A percentile compares a stretch with the other conserved stretches of the same genome.
phyloP scores from a whole-genome alignment of 2,329 filamentous ascomycete species.

The Fusarium avenaceum region DNA sequence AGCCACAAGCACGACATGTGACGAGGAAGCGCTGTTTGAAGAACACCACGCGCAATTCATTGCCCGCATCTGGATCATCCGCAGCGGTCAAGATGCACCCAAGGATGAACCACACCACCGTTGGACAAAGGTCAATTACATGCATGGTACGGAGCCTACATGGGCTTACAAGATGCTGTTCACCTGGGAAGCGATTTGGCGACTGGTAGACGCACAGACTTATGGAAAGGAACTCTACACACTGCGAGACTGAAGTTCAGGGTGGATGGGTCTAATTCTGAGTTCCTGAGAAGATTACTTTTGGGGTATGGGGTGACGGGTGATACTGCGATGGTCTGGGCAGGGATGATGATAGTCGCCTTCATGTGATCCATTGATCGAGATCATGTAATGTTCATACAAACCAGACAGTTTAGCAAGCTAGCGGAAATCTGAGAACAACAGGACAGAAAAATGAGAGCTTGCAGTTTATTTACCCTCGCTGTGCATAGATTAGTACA shows the following conservation, averaged over 20 bases:
- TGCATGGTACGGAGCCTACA: background rate
- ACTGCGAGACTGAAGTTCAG: background rate
- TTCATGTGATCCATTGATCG: too few species aligned
- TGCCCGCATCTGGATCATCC: conserved; percentile 6
- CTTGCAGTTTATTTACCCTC: too few species aligned
- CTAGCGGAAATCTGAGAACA: too few species aligned
- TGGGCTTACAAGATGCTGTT: background rate
- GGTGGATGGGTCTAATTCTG: background rate
- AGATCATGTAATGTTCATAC: too few species aligned
- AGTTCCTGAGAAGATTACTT: background rate
- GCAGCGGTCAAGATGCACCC: background rate
- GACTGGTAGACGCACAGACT: background rate
- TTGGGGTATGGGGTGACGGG: too few species aligned
- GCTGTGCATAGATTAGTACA: too few species aligned
- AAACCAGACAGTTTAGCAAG: too few species aligned
- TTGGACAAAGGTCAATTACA: background rate
- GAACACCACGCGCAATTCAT: background rate
- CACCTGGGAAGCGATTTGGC: background rate
- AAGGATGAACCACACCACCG: background rate
- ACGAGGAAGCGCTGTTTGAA: background rate
- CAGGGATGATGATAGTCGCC: too few species aligned
- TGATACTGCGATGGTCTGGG: too few species aligned
- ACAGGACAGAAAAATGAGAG: too few species aligned
- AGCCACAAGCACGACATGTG: background rate
- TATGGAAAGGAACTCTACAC: background rate